These are phyloP conservation scores for Verticillium dahliae DNA, from an alignment of 2,329 filamentous ascomycete genomes.

Conservation along the genomic window DNA sequence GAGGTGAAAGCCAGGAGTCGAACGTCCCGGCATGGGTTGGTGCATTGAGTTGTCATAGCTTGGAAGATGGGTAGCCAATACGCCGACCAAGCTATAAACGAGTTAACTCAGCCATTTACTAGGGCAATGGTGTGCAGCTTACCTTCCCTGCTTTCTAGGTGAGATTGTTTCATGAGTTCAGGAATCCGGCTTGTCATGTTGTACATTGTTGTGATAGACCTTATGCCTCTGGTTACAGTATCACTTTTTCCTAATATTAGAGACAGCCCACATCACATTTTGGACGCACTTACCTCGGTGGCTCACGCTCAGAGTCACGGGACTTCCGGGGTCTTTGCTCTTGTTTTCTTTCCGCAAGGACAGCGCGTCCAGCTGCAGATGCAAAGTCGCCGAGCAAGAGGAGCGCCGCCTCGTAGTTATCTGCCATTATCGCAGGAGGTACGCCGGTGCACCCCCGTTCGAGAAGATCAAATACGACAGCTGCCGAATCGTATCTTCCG, in stretches of 20 bases:
- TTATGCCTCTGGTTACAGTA: slow-evolving; percentile 68
- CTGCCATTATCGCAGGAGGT: slow-evolving; percentile 81
- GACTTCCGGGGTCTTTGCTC: slow-evolving; percentile 37
- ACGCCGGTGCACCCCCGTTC: slow-evolving; percentile 67
- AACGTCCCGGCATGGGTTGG: slow-evolving; percentile 90
- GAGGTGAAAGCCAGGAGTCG: slow-evolving; percentile 81
- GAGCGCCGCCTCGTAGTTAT: slow-evolving; percentile 91
- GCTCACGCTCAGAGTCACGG: slow-evolving; percentile 43
- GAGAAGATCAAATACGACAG: slow-evolving; percentile 80
- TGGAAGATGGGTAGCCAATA: slow-evolving; percentile 97
- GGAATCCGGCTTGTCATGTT: slow-evolving; percentile 77
- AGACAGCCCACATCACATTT: slow-evolving; percentile 24
- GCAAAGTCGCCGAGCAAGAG: slow-evolving; percentile 84
- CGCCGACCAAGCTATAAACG: slow-evolving; percentile 75
- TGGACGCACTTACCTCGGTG: slow-evolving; percentile 41
- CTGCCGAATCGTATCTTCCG: slow-evolving; percentile 61
- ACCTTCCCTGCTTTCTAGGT: slow-evolving; percentile 82
- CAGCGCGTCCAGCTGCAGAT: slow-evolving; percentile 68
- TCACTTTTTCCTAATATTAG: slow-evolving; percentile 47
- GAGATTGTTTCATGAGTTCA: slow-evolving; percentile 83
- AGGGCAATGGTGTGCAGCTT: slow-evolving; percentile 4
- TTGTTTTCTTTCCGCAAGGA: slow-evolving; percentile 60
- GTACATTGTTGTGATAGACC: slow-evolving; percentile 76
- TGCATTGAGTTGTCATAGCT: slow-evolving; percentile 81
- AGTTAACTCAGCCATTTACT: slow-evolving; percentile 14